Percentiles rank a stretch among this genome's conserved stretches.
Evolutionary conservation across 257 asterid species (phyloP).

Genomic region (Gentiana straminea): DNA sequence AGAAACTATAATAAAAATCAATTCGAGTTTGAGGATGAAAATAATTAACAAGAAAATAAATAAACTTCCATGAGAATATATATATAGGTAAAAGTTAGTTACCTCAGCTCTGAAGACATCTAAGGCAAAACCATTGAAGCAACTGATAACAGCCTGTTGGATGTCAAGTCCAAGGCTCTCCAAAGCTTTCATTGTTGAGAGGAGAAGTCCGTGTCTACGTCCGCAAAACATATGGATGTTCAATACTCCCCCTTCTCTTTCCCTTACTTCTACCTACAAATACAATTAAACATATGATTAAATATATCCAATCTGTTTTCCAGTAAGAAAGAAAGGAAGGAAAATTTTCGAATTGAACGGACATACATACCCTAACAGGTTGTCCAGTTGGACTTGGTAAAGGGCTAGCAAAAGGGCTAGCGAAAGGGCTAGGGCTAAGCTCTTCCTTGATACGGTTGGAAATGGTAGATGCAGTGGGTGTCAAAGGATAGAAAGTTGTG

Average conservation of each 20-base stretch:
- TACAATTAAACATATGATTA: neutral
- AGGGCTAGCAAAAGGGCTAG: constrained; percentile 71
- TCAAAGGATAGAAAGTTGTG: constrained; percentile 58
- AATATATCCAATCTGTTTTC: neutral
- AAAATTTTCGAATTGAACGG: neutral
- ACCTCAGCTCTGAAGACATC: constrained; percentile 92
- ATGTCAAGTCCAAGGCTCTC: constrained; percentile 83
- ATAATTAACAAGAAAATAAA: no score
- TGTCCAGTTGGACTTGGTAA: constrained; percentile 74
- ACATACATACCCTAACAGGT: constrained; percentile 55
- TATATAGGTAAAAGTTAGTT: constrained; percentile 1
- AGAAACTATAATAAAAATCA: no score
- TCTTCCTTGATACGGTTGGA: constrained; percentile 67
- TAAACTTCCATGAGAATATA: no score
- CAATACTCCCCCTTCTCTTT: constrained; percentile 74
- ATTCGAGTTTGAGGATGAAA: no score
- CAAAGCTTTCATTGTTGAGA: constrained; percentile 73
- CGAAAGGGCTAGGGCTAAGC: constrained; percentile 56
- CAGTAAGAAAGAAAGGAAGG: neutral
- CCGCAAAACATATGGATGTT: constrained; percentile 83
- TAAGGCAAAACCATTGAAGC: constrained; percentile 83
- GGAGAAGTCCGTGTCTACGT: constrained; percentile 72
- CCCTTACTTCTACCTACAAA: constrained; percentile 64
- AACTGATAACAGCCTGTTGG: constrained; percentile 95
- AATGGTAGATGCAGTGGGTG: constrained; percentile 57